Conservation (phyloP, 805 yeast genomes). For the Millerago galiae region DNA sequence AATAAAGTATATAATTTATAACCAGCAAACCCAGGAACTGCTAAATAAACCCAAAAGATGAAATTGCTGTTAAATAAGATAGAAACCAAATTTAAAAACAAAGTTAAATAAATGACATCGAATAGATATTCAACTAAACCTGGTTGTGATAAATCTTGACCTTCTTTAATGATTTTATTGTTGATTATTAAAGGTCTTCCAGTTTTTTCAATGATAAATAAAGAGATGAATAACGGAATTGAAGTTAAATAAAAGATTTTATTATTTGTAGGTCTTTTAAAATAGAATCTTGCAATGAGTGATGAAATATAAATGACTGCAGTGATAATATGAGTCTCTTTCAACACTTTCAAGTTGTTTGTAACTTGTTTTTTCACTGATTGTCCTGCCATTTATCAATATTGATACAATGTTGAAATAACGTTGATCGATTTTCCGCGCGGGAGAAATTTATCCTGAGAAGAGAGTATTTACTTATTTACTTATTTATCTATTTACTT, state of each 20-base stretch:
- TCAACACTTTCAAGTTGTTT: constrained; percentile 31
- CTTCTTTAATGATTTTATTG: constrained; percentile 35
- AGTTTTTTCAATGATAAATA: constrained; percentile 39
- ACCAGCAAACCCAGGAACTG: constrained; percentile 38
- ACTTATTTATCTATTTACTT: too few relatives aligned
- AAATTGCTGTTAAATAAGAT: constrained; percentile 36
- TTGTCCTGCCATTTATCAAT: constrained; percentile 51
- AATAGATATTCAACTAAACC: constrained; percentile 51
- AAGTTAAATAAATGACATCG: constrained; percentile 47
- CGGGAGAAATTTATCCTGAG: too few relatives aligned
- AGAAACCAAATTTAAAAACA: constrained; percentile 40
- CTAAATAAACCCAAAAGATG: constrained; percentile 38
- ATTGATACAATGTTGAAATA: too few relatives aligned
- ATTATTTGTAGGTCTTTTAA: constrained; percentile 31
- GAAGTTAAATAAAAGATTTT: constrained; percentile 25
- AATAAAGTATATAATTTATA: constrained; percentile 37
- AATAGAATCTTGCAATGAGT: constrained; percentile 24
- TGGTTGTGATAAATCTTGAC: constrained; percentile 41
- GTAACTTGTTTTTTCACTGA: constrained; percentile 48
- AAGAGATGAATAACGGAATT: constrained; percentile 29
- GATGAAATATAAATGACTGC: constrained; percentile 22
- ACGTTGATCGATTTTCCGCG: too few relatives aligned
- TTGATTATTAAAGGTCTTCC: constrained; percentile 41
- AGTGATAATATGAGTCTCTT: constrained; percentile 32
- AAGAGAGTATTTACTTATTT: too few relatives aligned